Evolutionary conservation across 139 green algal genomes (phyloP), one percentile per base, ranked within the genome.

Genomic region (Closterium sp.): DNA sequence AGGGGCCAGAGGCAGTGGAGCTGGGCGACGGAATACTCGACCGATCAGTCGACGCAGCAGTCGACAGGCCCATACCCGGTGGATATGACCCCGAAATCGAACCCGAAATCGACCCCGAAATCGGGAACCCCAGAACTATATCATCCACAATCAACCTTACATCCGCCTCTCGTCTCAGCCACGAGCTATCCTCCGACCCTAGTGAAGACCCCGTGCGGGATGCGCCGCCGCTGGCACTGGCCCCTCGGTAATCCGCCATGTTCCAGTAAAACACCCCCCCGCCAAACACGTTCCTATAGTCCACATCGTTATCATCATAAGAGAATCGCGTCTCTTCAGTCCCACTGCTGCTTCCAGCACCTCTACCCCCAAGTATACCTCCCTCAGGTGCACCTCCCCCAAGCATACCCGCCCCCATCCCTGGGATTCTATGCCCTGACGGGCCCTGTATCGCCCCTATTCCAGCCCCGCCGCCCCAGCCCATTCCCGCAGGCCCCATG

Each of bases 261-360:
- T 42, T 92, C 91, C 91, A 94, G 87, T 94, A 94, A 21, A 94
- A 85, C 87, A 94, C 88, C 32, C 91, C 91, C 17, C 91, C 91
- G 79, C 88, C 91, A 62, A 94, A 94, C 30, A 89, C 70, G n/a
- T 85, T 31, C 38, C 85, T 73, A 86, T 90, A 94, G 38, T 94
- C 91, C 70, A 92, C 90, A 91, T 90, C 42, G 27, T 31, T 31
- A n/a, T 92, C 90, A 45, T 92, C 90, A 29, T 89, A 86, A 42
- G 22, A 91, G 17, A 91, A 86, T 30, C 85, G 85, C 10, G 30
- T 89, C 28, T 31, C 31, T 29, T 50, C 28, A 50, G 28, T 19
- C 13, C 30, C 13, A 13, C 29, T n/a, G 86, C 27, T 29, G 86
- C 29, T 9, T 1, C 38, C 38, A 79, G 19, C 13, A 27, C 62